phyloP scores from a whole-genome alignment of 176 grass and related monocot genomes.

The Juncus inflexus region DNA sequence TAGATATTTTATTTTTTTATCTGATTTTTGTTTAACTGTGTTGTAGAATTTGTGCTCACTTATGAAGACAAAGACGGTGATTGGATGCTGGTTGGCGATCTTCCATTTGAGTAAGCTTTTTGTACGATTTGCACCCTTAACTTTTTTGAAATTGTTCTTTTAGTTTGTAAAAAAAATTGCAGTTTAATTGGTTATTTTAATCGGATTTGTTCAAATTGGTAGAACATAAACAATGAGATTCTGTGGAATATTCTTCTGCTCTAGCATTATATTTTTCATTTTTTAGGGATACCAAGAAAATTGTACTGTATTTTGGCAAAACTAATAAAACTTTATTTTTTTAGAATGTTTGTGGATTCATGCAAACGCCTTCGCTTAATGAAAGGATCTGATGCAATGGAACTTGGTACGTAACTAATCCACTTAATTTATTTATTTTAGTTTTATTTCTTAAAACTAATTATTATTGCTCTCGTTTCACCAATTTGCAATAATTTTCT shows the following conservation, averaged over 20 bases:
- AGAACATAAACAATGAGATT: no score
- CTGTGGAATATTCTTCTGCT: no score
- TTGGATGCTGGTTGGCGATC: slow-evolving; percentile 48
- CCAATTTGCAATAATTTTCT: background rate
- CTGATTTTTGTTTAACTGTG: background rate
- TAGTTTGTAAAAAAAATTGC: no score
- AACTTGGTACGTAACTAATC: slow-evolving; percentile 32
- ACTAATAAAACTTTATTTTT: background rate
- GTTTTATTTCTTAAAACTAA: background rate
- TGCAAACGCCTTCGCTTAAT: slow-evolving; percentile 47
- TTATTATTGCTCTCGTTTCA: background rate
- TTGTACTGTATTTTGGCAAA: no score
- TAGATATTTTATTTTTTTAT: slow-evolving; percentile 12
- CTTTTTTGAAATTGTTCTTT: background rate
- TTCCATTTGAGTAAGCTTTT: slow-evolving; percentile 38
- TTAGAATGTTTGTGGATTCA: slow-evolving; percentile 45
- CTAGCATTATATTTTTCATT: no score
- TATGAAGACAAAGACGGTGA: slow-evolving; percentile 46
- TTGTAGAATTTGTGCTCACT: slow-evolving; percentile 36
- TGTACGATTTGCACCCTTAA: background rate
- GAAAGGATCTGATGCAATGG: slow-evolving; percentile 47
- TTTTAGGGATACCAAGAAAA: no score
- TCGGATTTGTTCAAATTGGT: no score
- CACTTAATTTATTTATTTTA: slow-evolving; percentile 13
- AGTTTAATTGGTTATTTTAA: no score